A percentile compares a stretch with the other conserved stretches of the same genome.
Conservation (phyloP, 116 monocot species). For the Posidonia oceanica region DNA sequence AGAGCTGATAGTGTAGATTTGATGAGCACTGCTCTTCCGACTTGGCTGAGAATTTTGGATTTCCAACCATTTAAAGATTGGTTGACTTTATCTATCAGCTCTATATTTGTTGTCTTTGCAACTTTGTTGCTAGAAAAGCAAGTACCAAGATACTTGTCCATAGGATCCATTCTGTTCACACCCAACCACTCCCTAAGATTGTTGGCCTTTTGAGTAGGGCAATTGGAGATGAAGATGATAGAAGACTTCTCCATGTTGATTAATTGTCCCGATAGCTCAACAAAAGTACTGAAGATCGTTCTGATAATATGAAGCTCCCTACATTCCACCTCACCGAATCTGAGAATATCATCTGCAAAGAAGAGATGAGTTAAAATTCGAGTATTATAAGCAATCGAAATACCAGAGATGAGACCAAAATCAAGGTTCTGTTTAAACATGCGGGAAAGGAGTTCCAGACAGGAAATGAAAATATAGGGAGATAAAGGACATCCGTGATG, state of each 20-base stretch:
- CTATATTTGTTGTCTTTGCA: too few relatives aligned
- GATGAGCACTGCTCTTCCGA: not conserved
- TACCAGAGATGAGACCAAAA: not conserved
- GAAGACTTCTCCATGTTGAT: too few relatives aligned
- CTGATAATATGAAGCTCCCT: not conserved
- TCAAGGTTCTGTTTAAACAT: not conserved
- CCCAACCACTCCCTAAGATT: not conserved
- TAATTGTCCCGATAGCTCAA: too few relatives aligned
- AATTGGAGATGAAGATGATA: too few relatives aligned
- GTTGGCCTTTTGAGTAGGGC: too few relatives aligned
- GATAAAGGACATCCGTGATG: not conserved
- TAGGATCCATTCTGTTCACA: not conserved
- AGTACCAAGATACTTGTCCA: not conserved
- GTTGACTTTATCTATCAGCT: too few relatives aligned
- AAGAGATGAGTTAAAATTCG: not conserved
- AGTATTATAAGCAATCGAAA: not conserved
- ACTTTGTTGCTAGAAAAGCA: not conserved
- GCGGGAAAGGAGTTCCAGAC: not conserved
- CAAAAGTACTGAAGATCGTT: too few relatives aligned
- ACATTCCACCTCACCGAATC: not conserved
- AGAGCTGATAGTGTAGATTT: not conserved
- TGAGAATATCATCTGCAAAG: not conserved
- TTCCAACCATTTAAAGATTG: not conserved
- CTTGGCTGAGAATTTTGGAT: not conserved
- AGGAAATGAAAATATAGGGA: not conserved